Conservation (phyloP, 306 rosid species). For the Prinsepia uniflora region DNA sequence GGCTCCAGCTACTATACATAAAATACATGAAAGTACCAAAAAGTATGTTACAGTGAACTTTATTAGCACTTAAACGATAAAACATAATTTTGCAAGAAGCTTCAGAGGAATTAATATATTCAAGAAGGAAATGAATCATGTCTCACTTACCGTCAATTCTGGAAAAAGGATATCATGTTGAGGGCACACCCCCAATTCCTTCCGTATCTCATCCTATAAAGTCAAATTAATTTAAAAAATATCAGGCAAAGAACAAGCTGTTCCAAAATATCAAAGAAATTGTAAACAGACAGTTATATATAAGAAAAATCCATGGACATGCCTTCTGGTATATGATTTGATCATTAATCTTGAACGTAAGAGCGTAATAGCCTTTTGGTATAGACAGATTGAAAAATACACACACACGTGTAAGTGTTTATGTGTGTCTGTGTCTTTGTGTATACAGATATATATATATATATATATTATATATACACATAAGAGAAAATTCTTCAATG, state of each 20-base stretch:
- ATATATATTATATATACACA: background rate
- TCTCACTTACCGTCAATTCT: slow-evolving; percentile 75
- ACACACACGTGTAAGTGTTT: too few relatives aligned
- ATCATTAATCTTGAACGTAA: background rate
- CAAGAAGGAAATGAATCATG: slow-evolving; percentile 19
- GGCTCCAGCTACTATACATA: background rate
- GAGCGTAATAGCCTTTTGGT: background rate
- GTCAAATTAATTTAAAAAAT: slow-evolving; percentile 12
- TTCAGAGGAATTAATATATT: slow-evolving; percentile 5
- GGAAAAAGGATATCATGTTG: slow-evolving; percentile 90
- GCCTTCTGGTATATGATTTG: background rate
- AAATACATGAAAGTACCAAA: background rate
- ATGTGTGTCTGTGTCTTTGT: too few relatives aligned
- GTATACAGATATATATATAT: too few relatives aligned
- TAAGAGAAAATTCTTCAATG: background rate
- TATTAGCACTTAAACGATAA: background rate
- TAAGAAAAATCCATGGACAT: background rate
- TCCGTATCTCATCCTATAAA: slow-evolving; percentile 91
- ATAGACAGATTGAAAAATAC: too few relatives aligned
- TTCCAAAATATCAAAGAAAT: background rate
- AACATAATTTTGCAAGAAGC: background rate
- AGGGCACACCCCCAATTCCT: slow-evolving; percentile 92
- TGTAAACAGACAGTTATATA: background rate
- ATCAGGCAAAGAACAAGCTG: background rate
- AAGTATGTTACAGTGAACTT: background rate